These are phyloP conservation scores for Colletotrichum plurivorum DNA, from an alignment of 2,329 filamentous ascomycete genomes.

Conservation along the genomic window DNA sequence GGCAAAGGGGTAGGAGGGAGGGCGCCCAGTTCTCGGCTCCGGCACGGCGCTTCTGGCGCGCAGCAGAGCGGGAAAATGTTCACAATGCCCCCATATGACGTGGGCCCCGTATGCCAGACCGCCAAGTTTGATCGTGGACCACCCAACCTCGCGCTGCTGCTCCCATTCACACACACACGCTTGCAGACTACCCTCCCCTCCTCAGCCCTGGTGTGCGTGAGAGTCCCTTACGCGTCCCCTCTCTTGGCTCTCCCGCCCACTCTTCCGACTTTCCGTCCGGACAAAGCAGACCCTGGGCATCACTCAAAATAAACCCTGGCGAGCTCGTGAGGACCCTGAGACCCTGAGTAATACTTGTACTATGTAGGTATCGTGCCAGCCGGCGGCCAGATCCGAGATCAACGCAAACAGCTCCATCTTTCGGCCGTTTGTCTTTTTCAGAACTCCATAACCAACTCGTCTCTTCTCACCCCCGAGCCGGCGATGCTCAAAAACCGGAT, in stretches of 20 bases:
- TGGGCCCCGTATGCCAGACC: constrained; percentile 20
- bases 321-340: neutral
- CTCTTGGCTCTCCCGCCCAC: constrained; percentile 2
- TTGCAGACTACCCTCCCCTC: neutral
- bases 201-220: neutral
- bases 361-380: too few species aligned
- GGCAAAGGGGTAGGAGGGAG: constrained; percentile 25
- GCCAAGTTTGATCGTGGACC: constrained; percentile 1
- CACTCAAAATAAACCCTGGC: neutral
- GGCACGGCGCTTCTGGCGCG: constrained; percentile 3
- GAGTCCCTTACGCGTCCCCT: constrained; percentile 19
- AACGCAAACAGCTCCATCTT: too few species aligned
- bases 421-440: too few species aligned
- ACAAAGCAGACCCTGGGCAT: neutral
- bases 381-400: too few species aligned
- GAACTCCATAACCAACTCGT: too few species aligned
- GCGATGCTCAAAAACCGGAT: too few species aligned
- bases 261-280: constrained; percentile 13
- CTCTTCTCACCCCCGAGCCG: too few species aligned
- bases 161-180: too few species aligned
- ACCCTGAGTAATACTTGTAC: too few species aligned
- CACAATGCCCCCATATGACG: constrained; percentile 23
- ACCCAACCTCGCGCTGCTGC: constrained; percentile 13
- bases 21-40: constrained; percentile 33
- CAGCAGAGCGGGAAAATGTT: constrained; percentile 2